phyloP scores from a whole-genome alignment of 192 early-diverging fungal genomes.

The Umbelopsis sp. region DNA sequence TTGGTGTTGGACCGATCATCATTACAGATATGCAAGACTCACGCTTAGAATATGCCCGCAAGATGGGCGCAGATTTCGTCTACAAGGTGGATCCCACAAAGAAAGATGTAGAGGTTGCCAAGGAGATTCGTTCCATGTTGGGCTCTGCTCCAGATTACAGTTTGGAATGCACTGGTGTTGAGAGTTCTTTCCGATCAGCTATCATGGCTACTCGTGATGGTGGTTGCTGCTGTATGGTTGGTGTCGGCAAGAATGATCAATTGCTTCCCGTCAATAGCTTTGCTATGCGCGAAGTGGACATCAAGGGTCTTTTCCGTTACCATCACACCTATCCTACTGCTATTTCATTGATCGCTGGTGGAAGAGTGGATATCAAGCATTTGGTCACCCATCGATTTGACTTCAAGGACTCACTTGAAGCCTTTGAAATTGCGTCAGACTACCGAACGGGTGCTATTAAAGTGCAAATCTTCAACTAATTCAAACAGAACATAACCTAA shows the following conservation, averaged over 20 bases:
- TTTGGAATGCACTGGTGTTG: constrained; percentile 41
- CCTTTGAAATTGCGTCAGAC: constrained; percentile 34
- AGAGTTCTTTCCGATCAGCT: constrained; percentile 36
- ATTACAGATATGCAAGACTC: constrained; percentile 34
- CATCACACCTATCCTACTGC: constrained; percentile 37
- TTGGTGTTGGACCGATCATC: constrained; percentile 31
- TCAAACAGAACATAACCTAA: not conserved
- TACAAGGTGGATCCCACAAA: constrained; percentile 25
- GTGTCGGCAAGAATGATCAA: constrained; percentile 38
- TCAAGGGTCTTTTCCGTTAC: constrained; percentile 37
- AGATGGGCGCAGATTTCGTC: constrained; percentile 26
- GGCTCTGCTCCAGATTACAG: constrained; percentile 29
- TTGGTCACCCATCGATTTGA: constrained; percentile 38
- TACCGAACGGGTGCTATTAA: constrained; percentile 25
- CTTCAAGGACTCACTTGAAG: constrained; percentile 37
- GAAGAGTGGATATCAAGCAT: constrained; percentile 37
- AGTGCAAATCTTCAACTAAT: constrained; percentile 35
- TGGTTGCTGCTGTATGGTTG: constrained; percentile 37
- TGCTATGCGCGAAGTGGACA: constrained; percentile 38
- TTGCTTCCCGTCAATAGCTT: constrained; percentile 33
- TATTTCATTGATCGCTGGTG: constrained; percentile 28
- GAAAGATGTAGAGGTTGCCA: constrained; percentile 23
- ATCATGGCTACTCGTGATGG: constrained; percentile 37
- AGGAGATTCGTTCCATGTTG: constrained; percentile 25
- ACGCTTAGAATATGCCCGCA: constrained; percentile 35